Conservation (phyloP, 257 asterid species). For the Cordia subcordata region DNA sequence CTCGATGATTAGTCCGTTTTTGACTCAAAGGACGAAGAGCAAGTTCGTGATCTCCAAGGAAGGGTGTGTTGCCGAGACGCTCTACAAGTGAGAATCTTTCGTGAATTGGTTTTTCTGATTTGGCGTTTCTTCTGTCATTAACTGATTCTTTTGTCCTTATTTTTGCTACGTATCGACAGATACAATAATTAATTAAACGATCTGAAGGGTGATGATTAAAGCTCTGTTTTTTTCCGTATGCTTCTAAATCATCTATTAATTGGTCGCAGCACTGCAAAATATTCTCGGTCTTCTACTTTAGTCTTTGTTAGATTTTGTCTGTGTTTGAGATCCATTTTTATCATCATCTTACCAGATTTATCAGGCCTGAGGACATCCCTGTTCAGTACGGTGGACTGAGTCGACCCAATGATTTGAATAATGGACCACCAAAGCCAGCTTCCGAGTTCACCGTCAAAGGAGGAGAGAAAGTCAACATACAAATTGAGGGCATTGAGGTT, state of each 20-base stretch:
- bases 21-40: slow-evolving; percentile 93
- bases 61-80: slow-evolving; percentile 80
- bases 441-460: slow-evolving; percentile 84
- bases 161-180: background rate
- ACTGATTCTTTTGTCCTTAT: slow-evolving; percentile 12
- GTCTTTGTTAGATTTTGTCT: background rate
- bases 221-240: slow-evolving; percentile 18
- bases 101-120: background rate
- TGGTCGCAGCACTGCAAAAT: slow-evolving; percentile 6
- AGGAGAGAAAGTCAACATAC: slow-evolving; percentile 89
- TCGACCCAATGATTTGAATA: slow-evolving; percentile 45
- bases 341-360: slow-evolving; percentile 35
- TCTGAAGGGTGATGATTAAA: slow-evolving; percentile 20
- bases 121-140: background rate
- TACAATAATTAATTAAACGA: slow-evolving; percentile 8
- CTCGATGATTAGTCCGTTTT: slow-evolving; percentile 88
- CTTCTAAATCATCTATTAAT: slow-evolving; percentile 14
- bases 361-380: slow-evolving; percentile 78
- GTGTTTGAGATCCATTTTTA: background rate
- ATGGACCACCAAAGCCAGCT: slow-evolving; percentile 77
- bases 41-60: slow-evolving; percentile 93
- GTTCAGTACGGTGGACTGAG: slow-evolving; percentile 88
- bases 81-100: slow-evolving; percentile 56
- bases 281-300: background rate
- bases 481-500: slow-evolving; percentile 98